Evolutionary conservation across 768 basidiomycete genomes (phyloP).

Genomic region (Phaeotremella skinneri): DNA sequence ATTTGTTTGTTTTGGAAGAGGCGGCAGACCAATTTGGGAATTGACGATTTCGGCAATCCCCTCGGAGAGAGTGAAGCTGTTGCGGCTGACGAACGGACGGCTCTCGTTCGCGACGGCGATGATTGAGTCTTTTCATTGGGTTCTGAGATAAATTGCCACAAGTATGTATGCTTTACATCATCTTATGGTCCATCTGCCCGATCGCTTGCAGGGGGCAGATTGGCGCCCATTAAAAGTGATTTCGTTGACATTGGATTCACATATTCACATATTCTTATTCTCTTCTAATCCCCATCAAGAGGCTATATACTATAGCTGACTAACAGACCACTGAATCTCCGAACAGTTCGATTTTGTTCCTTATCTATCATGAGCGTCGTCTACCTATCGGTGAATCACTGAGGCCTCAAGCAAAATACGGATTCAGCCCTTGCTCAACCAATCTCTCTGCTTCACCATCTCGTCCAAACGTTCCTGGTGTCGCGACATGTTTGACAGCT

Average conservation of each 20-base stretch:
- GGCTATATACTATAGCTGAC: background rate
- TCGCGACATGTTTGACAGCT: conserved; percentile 26
- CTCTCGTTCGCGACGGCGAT: conserved; percentile 14
- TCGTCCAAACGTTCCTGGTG: conserved; percentile 35
- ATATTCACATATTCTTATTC: background rate
- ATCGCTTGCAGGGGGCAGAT: background rate
- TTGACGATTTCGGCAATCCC: conserved; percentile 85
- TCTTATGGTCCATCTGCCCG: background rate
- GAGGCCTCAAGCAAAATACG: conserved; percentile 26
- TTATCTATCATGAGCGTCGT: background rate
- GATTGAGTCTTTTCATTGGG: conserved; percentile 6
- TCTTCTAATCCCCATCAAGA: background rate
- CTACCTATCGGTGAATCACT: conserved; percentile 2
- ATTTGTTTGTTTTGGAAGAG: conserved; percentile 86
- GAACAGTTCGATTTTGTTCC: background rate
- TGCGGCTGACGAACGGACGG: conserved; percentile 7
- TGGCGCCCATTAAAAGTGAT: background rate
- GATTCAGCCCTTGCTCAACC: conserved; percentile 19
- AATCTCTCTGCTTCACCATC: conserved; percentile 22
- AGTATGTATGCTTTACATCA: conserved; percentile 16
- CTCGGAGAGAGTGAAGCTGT: conserved; percentile 26
- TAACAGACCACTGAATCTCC: conserved; percentile 2
- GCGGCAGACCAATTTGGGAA: conserved; percentile 67
- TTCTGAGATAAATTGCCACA: background rate
- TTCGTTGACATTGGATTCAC: background rate